Evolutionary conservation across 192 early-diverging fungal species (phyloP).

Genomic region (Rhizophagus clarus): DNA sequence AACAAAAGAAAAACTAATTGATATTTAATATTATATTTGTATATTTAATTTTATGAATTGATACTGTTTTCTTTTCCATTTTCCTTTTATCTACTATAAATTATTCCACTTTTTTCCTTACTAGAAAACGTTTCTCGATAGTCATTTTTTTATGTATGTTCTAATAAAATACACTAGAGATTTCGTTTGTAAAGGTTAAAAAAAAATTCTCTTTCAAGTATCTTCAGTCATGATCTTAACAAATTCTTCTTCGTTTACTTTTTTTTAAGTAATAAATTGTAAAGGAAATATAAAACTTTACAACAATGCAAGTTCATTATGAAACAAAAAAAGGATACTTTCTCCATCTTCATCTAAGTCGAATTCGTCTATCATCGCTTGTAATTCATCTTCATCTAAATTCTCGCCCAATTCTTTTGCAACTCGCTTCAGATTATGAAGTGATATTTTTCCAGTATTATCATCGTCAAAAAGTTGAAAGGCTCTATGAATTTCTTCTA

Average conservation of each 20-base stretch:
- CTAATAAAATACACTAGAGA: background rate
- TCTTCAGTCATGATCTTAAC: constrained; percentile 77
- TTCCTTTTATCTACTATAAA: no score
- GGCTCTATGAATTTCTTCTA: constrained; percentile 83
- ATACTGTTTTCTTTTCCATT: background rate
- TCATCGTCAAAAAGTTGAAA: constrained; percentile 80
- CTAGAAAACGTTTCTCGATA: background rate
- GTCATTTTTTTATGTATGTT: background rate
- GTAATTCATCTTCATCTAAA: constrained; percentile 78
- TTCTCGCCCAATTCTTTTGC: constrained; percentile 83
- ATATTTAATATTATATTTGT: background rate
- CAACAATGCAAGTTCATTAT: background rate
- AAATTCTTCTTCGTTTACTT: constrained; percentile 85
- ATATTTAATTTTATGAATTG: background rate
- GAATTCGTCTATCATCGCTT: constrained; percentile 91
- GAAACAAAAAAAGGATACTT: constrained; percentile 54
- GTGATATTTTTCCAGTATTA: constrained; percentile 65
- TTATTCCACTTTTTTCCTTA: background rate
- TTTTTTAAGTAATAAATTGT: constrained; percentile 1
- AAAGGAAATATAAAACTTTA: background rate
- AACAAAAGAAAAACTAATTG: background rate
- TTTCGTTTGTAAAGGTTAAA: no score
- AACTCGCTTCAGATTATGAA: constrained; percentile 67
- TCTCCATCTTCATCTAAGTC: constrained; percentile 82
- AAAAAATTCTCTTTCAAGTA: background rate